Conservation (phyloP, 2,329 filamentous ascomycete genomes). For the Daldinia sp. region DNA sequence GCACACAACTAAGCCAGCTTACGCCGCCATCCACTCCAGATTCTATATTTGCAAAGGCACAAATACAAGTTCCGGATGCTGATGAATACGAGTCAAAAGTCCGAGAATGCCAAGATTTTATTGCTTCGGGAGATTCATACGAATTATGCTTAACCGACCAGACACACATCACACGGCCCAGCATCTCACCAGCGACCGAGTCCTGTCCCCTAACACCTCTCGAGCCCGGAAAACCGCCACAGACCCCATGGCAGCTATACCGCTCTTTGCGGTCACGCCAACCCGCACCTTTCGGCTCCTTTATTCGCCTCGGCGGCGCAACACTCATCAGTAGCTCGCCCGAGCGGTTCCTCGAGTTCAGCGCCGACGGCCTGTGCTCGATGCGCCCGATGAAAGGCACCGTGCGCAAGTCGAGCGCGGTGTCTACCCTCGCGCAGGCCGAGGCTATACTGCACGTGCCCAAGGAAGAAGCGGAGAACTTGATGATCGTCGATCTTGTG, state of each 20-base stretch:
- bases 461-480: slow-evolving; percentile 94
- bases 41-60: slow-evolving; percentile 33
- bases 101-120: slow-evolving; percentile 74
- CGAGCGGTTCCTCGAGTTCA: slow-evolving; percentile 82
- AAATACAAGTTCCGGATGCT: slow-evolving; percentile 57
- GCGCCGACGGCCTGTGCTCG: slow-evolving; percentile 69
- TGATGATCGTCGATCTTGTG: slow-evolving; percentile 99
- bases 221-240: slow-evolving; percentile 42
- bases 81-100: slow-evolving; percentile 75
- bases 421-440: slow-evolving; percentile 77
- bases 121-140: slow-evolving; percentile 82
- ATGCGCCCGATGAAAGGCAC: slow-evolving; percentile 98
- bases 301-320: slow-evolving; percentile 74
- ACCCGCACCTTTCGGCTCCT: slow-evolving; percentile 87
- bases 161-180: slow-evolving; percentile 68
- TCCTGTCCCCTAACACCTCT: slow-evolving; percentile 60
- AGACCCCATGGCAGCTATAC: slow-evolving; percentile 77
- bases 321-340: slow-evolving; percentile 87
- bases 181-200: slow-evolving; percentile 60
- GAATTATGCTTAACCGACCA: slow-evolving; percentile 86
- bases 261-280: slow-evolving; percentile 76
- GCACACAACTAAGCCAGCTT: slow-evolving; percentile 37
- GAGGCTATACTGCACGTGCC: slow-evolving; percentile 78
- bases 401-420: slow-evolving; percentile 78
- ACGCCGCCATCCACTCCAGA: slow-evolving; percentile 51